phyloP scores from a whole-genome alignment of 768 basidiomycete species.

The Trametes gibbosa region DNA sequence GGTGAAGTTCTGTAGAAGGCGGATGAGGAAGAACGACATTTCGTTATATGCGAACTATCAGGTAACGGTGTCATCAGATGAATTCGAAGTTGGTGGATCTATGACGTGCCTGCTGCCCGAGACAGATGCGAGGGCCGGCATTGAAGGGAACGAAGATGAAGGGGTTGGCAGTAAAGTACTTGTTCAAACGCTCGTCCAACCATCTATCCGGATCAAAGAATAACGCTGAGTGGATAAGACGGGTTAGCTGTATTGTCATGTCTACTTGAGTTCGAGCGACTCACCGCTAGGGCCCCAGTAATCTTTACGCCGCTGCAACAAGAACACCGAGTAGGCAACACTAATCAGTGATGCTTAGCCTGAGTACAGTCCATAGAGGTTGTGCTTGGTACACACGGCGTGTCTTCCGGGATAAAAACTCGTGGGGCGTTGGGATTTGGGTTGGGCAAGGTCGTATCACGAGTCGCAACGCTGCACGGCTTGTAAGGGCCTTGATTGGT shows the following conservation, averaged over 20 bases:
- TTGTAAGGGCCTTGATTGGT: not conserved
- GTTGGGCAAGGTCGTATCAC: slow-evolving; percentile 24
- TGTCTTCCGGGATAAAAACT: slow-evolving; percentile 27
- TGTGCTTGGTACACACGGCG: slow-evolving; percentile 27
- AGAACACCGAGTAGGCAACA: slow-evolving; percentile 27
- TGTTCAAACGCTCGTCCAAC: slow-evolving; percentile 53
- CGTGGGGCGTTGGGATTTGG: slow-evolving; percentile 25
- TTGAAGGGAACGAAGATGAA: slow-evolving; percentile 73
- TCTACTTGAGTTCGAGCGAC: not conserved
- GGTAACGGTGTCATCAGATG: not conserved
- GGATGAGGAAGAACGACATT: slow-evolving; percentile 51
- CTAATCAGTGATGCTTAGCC: slow-evolving; percentile 1
- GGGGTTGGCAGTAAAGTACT: slow-evolving; percentile 54
- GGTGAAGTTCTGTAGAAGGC: slow-evolving; percentile 49
- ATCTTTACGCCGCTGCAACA: slow-evolving; percentile 42
- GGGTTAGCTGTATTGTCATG: not conserved
- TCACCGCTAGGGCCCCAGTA: slow-evolving; percentile 56
- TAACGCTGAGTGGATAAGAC: slow-evolving; percentile 22
- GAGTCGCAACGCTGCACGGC: slow-evolving; percentile 20
- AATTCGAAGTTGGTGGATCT: not conserved
- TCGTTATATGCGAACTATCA: slow-evolving; percentile 55
- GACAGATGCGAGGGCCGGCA: slow-evolving; percentile 63
- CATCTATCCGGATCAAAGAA: slow-evolving; percentile 66
- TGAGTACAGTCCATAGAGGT: slow-evolving; percentile 17
- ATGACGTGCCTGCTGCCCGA: slow-evolving; percentile 43